Evolutionary conservation across 192 early-diverging fungal species (phyloP).

Genomic region (Dispira parvispora): DNA sequence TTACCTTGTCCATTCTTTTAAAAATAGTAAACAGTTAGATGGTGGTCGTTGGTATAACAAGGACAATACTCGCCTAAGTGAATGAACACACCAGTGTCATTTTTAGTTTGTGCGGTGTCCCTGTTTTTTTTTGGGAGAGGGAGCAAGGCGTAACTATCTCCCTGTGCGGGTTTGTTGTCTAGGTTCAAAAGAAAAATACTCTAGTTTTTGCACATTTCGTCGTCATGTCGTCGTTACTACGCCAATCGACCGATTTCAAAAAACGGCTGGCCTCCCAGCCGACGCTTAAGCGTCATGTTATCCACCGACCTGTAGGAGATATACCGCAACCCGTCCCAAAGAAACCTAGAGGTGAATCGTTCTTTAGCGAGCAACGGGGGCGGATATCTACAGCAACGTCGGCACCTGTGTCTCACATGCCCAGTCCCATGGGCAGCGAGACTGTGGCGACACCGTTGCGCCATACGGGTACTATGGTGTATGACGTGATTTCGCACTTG

Average conservation of each 20-base stretch:
- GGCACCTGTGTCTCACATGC: not conserved
- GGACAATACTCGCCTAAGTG: no score
- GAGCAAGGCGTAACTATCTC: no score
- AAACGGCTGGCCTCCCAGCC: slow-evolving; percentile 32
- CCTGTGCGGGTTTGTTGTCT: no score
- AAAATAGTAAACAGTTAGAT: no score
- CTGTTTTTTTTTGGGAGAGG: no score
- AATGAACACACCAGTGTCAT: no score
- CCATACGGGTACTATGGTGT: slow-evolving; percentile 34
- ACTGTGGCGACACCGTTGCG: slow-evolving; percentile 14
- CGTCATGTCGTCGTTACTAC: slow-evolving; percentile 9
- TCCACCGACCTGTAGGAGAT: slow-evolving; percentile 14
- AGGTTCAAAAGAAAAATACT: no score
- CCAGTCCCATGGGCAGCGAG: not conserved
- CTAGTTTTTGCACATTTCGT: not conserved
- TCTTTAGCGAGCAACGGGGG: slow-evolving; percentile 16
- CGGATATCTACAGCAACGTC: slow-evolving; percentile 17
- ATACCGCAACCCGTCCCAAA: slow-evolving; percentile 13
- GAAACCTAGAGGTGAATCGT: slow-evolving; percentile 19
- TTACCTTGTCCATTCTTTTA: no score
- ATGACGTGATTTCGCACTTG: slow-evolving; percentile 35
- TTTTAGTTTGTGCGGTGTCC: no score
- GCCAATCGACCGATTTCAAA: slow-evolving; percentile 21
- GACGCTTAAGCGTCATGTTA: slow-evolving; percentile 18
- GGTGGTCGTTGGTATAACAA: no score